Evolutionary conservation across 768 basidiomycete species (phyloP).

Genomic region (Epithele typhae): DNA sequence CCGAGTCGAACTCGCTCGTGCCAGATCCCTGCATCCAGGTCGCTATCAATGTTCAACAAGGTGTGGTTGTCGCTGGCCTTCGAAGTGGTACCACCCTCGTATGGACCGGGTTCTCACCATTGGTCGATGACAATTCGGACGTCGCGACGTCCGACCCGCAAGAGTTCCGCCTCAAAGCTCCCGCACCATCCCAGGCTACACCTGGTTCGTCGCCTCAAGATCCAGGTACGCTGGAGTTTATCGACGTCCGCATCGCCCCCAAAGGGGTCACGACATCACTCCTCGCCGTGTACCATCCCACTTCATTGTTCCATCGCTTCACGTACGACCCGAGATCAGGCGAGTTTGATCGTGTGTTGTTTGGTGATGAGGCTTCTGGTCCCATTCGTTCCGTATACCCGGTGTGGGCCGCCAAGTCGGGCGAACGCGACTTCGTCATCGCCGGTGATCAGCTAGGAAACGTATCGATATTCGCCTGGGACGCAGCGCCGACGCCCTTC

Average conservation of each 20-base stretch:
- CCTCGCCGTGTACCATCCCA: conserved; percentile 48
- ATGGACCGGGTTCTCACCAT: conserved; percentile 42
- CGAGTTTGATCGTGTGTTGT: conserved; percentile 33
- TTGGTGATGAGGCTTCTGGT: conserved; percentile 51
- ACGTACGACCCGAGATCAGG: conserved; percentile 28
- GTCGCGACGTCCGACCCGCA: conserved; percentile 2
- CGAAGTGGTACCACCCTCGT: conserved; percentile 55
- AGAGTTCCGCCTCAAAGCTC: conserved; percentile 16
- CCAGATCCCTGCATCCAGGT: conserved; percentile 52
- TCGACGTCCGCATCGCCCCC: conserved; percentile 6
- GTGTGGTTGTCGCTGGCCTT: conserved; percentile 45
- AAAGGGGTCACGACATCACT: conserved; percentile 26
- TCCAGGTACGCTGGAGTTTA: background rate
- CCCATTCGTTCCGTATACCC: conserved; percentile 47
- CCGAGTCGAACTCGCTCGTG: conserved; percentile 42
- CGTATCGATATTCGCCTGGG: conserved; percentile 58
- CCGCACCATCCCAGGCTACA: background rate
- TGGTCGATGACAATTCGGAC: conserved; percentile 7
- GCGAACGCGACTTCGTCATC: conserved; percentile 48
- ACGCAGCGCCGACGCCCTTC: conserved; percentile 3
- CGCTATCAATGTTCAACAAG: conserved; percentile 37
- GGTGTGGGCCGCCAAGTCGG: conserved; percentile 36
- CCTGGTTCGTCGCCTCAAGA: conserved; percentile 1
- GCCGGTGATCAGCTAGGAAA: conserved; percentile 64
- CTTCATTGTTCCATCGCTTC: conserved; percentile 50